These are phyloP conservation scores for Psilocybe cyanescens DNA, from an alignment of 768 basidiomycete genomes.

Conservation along the genomic window DNA sequence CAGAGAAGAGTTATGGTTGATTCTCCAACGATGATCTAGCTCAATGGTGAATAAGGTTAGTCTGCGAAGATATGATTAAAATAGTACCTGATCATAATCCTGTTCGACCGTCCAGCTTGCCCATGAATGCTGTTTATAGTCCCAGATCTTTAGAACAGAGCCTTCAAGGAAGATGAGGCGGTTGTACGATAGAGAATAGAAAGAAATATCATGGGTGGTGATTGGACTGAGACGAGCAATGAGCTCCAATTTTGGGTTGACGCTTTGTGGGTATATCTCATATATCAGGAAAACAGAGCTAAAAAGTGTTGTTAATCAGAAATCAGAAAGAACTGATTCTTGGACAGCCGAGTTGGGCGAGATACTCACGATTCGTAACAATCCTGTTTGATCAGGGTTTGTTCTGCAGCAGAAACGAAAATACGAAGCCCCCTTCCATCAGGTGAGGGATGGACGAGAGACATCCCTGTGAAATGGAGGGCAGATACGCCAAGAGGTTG, in stretches of 20 bases:
- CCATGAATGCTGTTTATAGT: conserved; percentile 17
- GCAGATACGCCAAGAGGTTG: conserved; percentile 12
- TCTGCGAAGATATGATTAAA: not conserved
- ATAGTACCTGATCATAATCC: conserved; percentile 15
- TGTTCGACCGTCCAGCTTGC: conserved; percentile 19
- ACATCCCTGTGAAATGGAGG: conserved; percentile 6
- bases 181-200: conserved; percentile 15
- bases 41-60: not conserved
- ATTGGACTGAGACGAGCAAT: conserved; percentile 9
- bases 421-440: conserved; percentile 19
- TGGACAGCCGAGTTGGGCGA: not conserved
- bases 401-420: conserved; percentile 4
- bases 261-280: conserved; percentile 16
- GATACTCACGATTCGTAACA: not conserved
- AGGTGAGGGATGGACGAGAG: conserved; percentile 15
- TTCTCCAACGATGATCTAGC: conserved; percentile 14
- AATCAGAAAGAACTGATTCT: not conserved
- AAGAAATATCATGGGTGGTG: not conserved
- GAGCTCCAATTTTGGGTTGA: conserved; percentile 4
- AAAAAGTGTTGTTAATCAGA: not conserved
- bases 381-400: not conserved
- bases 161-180: conserved; percentile 13
- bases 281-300: conserved; percentile 8
- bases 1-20: conserved; percentile 11
- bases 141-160: conserved; percentile 19